These are phyloP conservation scores for Plasmopara muralis DNA, from an alignment of 352 stramenopile species.

Conservation along the genomic window DNA sequence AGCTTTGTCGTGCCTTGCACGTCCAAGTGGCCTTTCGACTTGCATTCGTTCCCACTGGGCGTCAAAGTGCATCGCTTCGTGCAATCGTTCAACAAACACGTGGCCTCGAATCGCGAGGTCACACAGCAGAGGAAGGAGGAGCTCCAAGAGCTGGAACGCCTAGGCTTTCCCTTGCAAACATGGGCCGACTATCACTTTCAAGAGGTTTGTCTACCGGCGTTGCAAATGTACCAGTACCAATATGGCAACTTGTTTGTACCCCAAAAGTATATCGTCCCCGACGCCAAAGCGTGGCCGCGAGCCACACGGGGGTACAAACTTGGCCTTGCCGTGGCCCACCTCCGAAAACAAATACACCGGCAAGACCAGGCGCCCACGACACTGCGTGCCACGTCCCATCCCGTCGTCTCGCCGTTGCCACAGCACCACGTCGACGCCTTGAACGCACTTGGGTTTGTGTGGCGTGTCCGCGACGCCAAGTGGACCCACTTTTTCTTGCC, in stretches of 20 bases:
- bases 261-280: conserved; percentile 87
- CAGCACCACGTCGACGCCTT: conserved; percentile 62
- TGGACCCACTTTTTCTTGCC: conserved; percentile 65
- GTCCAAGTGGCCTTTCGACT: conserved; percentile 32
- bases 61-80: conserved; percentile 54
- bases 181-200: conserved; percentile 67
- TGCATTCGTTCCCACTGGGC: conserved; percentile 49
- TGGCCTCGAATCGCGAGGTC: conserved; percentile 20
- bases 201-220: conserved; percentile 55
- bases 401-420: conserved; percentile 31
- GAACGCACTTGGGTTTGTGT: conserved; percentile 90
- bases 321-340: conserved; percentile 81
- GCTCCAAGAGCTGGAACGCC: conserved; percentile 28
- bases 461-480: conserved; percentile 76
- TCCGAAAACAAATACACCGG: conserved; percentile 60
- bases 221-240: conserved; percentile 70
- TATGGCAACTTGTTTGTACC: conserved; percentile 89
- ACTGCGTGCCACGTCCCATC: conserved; percentile 10
- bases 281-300: conserved; percentile 52
- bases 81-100: conserved; percentile 19
- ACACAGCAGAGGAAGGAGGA: conserved; percentile 25
- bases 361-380: conserved; percentile 17
- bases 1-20: conserved; percentile 21
- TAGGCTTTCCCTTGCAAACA: conserved; percentile 51
- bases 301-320: conserved; percentile 78